Percentiles rank a stretch among this genome's conserved stretches.
Conservation (phyloP, 2,329 filamentous ascomycete genomes). For the Monosporascus sp. region DNA sequence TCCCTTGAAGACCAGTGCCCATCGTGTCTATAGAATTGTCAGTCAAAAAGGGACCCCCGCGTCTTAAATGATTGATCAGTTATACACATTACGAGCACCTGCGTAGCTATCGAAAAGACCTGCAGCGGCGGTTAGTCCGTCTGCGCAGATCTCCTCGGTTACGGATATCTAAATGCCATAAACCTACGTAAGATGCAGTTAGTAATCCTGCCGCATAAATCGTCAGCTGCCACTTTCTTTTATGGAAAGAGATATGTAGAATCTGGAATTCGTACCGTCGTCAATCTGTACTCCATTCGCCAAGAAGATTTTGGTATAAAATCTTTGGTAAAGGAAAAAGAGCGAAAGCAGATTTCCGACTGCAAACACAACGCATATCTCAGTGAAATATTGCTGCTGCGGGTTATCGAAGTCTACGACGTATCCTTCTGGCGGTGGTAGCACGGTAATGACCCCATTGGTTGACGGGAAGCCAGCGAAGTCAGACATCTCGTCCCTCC, state of each 20-base stretch:
- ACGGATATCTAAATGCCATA: background rate
- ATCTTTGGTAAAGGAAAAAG: constrained; percentile 1
- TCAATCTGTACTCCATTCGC: constrained; percentile 1
- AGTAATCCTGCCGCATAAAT: background rate
- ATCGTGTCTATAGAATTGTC: background rate
- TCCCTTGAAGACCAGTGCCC: background rate
- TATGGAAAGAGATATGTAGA: no score
- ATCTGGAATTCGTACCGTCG: constrained; percentile 1
- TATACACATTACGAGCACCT: background rate
- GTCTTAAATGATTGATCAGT: background rate
- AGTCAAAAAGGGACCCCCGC: background rate
- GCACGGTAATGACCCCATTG: background rate
- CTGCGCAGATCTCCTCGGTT: background rate
- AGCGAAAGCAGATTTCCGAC: background rate
- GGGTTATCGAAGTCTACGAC: constrained; percentile 6
- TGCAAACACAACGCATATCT: background rate
- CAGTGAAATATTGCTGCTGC: background rate
- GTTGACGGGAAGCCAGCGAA: background rate
- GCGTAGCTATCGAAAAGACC: background rate
- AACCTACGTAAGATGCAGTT: background rate
- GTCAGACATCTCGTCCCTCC: no score
- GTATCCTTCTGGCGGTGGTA: constrained; percentile 5
- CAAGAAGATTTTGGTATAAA: constrained; percentile 2
- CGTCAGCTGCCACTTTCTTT: no score
- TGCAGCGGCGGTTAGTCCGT: background rate